Evolutionary conservation across 1,284 basidiomycete genomes (phyloP), one percentile per base, ranked within the genome.

Genomic region (Boletus subluridellus): DNA sequence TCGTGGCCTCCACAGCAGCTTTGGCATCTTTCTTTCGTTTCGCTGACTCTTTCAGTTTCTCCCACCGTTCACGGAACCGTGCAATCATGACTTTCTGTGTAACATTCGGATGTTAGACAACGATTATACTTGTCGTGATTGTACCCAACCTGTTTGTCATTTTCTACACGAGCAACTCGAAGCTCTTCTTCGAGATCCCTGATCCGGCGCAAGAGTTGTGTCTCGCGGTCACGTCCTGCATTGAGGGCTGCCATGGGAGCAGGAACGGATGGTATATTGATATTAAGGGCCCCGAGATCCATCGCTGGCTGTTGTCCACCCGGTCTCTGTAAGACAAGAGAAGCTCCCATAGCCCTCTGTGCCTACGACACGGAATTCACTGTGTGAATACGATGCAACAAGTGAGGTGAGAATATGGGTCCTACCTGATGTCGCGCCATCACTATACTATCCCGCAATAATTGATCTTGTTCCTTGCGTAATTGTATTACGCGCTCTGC

Each of bases 21-120:
- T 89, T 92, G 14, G 88, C 89, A 69, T 92, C 89, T 71, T 92
- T 91, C 77, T 94, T 94, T 58, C 87, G 85, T 70, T 87, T 89
- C 15, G 91, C 89, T 32, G 87, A 89, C 64, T 90, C 86, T 71
- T 95, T 95, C 61, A 95, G 77, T 71, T 92, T 92, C 66, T 93
- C 90, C 87, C 92, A 94, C 58, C 90, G 80, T 70, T 89, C 92
- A 49, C 88, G 85, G 76, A 92, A 95, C 68, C 90, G 90, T 17
- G 82, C 80, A 62, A 94, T 88, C 80, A 92, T 89, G 15, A 82
- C 80, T 83, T 87, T 88, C 91, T 94, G 74, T 63, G 60, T 60
- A 56, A 59, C 48, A 55, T 49, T 57, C 34, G n/a, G 63, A 48
- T 49, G 42, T 67, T 28, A 62, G 55, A 68, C 55, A 59, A 60